Conservation (phyloP, 2,329 filamentous ascomycete genomes). For the Thielaviopsis ethacetica region DNA sequence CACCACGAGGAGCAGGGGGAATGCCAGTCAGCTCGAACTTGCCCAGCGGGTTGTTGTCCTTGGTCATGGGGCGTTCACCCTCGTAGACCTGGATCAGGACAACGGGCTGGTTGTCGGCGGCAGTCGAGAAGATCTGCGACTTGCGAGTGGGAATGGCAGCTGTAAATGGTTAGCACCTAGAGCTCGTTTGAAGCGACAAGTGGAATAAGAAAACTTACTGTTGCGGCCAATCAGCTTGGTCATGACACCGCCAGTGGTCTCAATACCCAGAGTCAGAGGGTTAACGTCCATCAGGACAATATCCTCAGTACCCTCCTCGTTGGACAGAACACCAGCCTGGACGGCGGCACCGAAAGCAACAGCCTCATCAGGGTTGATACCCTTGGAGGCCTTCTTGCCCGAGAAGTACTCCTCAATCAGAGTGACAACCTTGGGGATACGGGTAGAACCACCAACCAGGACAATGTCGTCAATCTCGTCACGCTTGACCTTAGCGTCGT, state of each 20-base stretch:
- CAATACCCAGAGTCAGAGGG: slow-evolving; percentile 89
- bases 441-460: slow-evolving; percentile 92
- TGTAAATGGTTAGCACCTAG: not conserved
- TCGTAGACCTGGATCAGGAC: slow-evolving; percentile 93
- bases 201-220: slow-evolving; percentile 24
- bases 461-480: slow-evolving; percentile 89
- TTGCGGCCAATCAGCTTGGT: slow-evolving; percentile 91
- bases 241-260: slow-evolving; percentile 96
- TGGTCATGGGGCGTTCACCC: slow-evolving; percentile 84
- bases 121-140: slow-evolving; percentile 94
- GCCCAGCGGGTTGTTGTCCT: slow-evolving; percentile 93
- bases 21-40: slow-evolving; percentile 98
- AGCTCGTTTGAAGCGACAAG: not conserved
- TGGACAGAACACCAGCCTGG: slow-evolving; percentile 87
- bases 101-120: slow-evolving; percentile 89
- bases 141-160: slow-evolving; percentile 85
- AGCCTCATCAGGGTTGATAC: slow-evolving; percentile 98
- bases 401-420: slow-evolving; percentile 92
- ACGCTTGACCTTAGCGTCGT: slow-evolving; percentile 97
- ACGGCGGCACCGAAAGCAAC: slow-evolving; percentile 95
- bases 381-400: slow-evolving; percentile 97
- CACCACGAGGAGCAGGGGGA: slow-evolving; percentile 83
- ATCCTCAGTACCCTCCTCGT: slow-evolving; percentile 64
- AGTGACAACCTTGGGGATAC: slow-evolving; percentile 93
- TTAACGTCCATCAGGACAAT: slow-evolving; percentile 95